Percentiles rank a stretch among this genome's conserved stretches.
Evolutionary conservation across 1,139 yeast genomes (phyloP).

Genomic region (Blastobotrys illinoisensis): DNA sequence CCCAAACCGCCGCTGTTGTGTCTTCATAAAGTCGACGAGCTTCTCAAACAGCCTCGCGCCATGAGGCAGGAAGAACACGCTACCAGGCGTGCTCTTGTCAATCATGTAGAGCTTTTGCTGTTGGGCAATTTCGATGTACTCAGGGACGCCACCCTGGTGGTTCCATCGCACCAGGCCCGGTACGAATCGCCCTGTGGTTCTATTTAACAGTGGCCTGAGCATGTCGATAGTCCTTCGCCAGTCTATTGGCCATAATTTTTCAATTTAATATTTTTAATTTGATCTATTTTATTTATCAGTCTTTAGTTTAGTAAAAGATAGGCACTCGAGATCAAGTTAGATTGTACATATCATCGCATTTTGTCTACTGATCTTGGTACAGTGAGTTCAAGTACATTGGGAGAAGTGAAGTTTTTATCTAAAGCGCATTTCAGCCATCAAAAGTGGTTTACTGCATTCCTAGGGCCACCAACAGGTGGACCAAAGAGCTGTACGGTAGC

Average conservation of each 20-base stretch:
- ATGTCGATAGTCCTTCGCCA: neutral
- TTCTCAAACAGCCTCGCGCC: conserved; percentile 84
- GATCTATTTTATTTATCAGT: neutral
- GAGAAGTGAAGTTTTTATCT: too few species aligned
- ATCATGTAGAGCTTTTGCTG: conserved; percentile 69
- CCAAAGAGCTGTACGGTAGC: too few species aligned
- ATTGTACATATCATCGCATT: too few species aligned
- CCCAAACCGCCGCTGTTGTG: conserved; percentile 75
- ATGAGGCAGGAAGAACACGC: conserved; percentile 83
- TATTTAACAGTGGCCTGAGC: neutral
- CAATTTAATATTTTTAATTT: neutral
- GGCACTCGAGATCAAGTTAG: neutral
- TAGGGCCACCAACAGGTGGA: too few species aligned
- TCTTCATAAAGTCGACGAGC: conserved; percentile 72
- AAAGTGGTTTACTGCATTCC: too few species aligned
- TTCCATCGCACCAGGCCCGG: neutral
- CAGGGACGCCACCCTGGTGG: conserved; percentile 2
- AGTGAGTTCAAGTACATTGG: too few species aligned
- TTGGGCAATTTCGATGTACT: conserved; percentile 17
- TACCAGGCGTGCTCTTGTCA: conserved; percentile 80
- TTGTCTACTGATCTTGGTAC: too few species aligned
- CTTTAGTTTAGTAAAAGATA: too few species aligned
- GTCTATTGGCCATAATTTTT: neutral
- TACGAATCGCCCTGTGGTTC: neutral
- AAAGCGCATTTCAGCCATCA: too few species aligned